phyloP scores from a whole-genome alignment of 2,329 filamentous ascomycete species.

The Monosporascus sp. region DNA sequence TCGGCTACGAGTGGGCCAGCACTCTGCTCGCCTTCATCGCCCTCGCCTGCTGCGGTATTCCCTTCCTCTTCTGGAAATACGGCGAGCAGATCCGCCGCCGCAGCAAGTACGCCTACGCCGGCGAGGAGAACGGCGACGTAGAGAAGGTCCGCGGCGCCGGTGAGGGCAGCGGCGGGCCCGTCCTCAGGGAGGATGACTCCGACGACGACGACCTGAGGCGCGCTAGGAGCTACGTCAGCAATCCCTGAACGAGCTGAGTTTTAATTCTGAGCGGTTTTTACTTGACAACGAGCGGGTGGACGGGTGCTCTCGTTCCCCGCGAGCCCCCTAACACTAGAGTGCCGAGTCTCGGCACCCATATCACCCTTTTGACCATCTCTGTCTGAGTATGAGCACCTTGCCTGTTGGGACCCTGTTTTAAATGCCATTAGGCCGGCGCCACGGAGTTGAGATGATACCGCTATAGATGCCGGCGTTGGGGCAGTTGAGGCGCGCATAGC shows the following conservation, averaged over 20 bases:
- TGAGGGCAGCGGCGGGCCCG: conserved; percentile 20
- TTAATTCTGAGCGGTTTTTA: no score
- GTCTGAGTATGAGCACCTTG: no score
- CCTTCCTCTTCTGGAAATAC: conserved; percentile 75
- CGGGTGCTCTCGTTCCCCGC: no score
- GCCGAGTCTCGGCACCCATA: no score
- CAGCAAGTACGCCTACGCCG: conserved; percentile 70
- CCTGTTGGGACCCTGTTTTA: no score
- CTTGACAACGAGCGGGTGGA: no score
- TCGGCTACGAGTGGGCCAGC: conserved; percentile 73
- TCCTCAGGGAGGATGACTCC: conserved; percentile 27
- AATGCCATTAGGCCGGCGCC: no score
- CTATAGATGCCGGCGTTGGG: no score
- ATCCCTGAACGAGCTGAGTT: conserved; percentile 32
- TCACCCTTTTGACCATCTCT: no score
- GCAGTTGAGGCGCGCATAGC: no score
- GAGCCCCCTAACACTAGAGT: no score
- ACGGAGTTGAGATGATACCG: no score
- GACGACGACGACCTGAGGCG: conserved; percentile 35
- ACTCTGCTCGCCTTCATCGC: conserved; percentile 68
- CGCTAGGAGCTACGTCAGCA: conserved; percentile 42
- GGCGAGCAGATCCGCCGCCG: conserved; percentile 64
- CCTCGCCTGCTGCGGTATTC: conserved; percentile 75
- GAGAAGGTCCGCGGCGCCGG: conserved; percentile 30
- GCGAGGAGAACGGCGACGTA: conserved; percentile 41